Evolutionary conservation across 352 stramenopile genomes (phyloP).

Genomic region (Pythium chondricola): DNA sequence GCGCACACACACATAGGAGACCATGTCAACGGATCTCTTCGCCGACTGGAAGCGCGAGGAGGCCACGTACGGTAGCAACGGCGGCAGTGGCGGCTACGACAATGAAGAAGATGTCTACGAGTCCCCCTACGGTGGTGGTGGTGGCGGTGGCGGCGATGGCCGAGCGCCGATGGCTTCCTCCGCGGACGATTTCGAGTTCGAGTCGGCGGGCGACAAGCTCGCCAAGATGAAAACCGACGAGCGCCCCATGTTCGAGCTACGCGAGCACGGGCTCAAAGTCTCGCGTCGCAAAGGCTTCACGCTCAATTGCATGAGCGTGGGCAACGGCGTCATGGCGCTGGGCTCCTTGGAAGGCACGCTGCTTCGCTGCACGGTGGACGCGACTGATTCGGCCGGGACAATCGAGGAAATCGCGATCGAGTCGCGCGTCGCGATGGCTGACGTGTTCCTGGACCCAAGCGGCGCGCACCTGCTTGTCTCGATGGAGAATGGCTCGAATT

Average conservation of each 20-base stretch:
- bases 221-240: constrained; percentile 54
- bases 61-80: constrained; percentile 25
- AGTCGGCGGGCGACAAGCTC: constrained; percentile 44
- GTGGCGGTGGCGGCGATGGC: constrained; percentile 7
- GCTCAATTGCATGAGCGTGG: constrained; percentile 70
- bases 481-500: constrained; percentile 87
- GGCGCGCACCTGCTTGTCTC: constrained; percentile 75
- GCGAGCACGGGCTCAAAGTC: constrained; percentile 83
- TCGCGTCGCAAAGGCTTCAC: constrained; percentile 83
- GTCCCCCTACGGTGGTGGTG: constrained; percentile 10
- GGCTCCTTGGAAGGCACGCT: constrained; percentile 79
- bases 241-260: constrained; percentile 80
- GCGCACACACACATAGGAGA: background rate
- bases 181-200: constrained; percentile 78
- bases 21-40: constrained; percentile 86
- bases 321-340: constrained; percentile 77
- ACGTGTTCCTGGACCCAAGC: constrained; percentile 79
- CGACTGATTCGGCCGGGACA: constrained; percentile 59
- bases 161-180: constrained; percentile 4
- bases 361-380: constrained; percentile 68
- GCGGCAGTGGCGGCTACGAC: constrained; percentile 9
- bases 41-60: constrained; percentile 86
- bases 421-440: constrained; percentile 73
- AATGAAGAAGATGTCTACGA: constrained; percentile 6
- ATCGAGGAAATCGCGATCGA: constrained; percentile 90